Evolutionary conservation across 805 yeast species (phyloP), one percentile per base, ranked within the genome.

Genomic region (Myxozyma neotropica): DNA sequence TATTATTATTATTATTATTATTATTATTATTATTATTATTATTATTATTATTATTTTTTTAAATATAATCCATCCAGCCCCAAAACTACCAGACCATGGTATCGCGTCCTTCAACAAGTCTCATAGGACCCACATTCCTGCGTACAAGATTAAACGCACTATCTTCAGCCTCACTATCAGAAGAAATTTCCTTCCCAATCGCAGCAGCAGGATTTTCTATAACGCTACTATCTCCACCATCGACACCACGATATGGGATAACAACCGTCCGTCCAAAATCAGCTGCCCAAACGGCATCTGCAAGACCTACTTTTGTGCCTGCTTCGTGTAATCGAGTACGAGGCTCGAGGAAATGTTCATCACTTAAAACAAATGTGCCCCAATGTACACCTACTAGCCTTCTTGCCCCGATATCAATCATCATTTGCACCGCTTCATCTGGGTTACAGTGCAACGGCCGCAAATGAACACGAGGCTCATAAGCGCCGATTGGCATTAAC

Each of bases 401-500:
- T 57, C 79, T 72, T 1, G 89, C 84, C 4, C 80, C 74, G 58
- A 90, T 68, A 63, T 86, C 88, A 15, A 79, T 69, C 80, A 85
- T 84, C 3, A 91, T 85, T 61, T 82, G 77, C 2, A 88, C 63
- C 10, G 92, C 84, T 68, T 93, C 98, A 39, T 75, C 78, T 0
- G 98, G 97, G 51, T 85, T 83, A 50, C 86, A 88, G 70, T 93
- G 98, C 67, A 96, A 81, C 3, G 97, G 93, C 58, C 82, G 81
- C 69, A 93, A 92, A 69, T 92, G 97, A 96, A 96, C 89, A 67
- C 87, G 83, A 0, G 98, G 98, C 67, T 92, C 87, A 72, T 93
- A 93, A 61, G 96, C 97, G 0, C 98, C 98, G 63, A 95, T 90
- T 0, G 98, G 98, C 15, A 93, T 74, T 73, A 93, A 78, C 0